phyloP scores from a whole-genome alignment of 495 filamentous ascomycete species.

The Pyrenula massariospora region DNA sequence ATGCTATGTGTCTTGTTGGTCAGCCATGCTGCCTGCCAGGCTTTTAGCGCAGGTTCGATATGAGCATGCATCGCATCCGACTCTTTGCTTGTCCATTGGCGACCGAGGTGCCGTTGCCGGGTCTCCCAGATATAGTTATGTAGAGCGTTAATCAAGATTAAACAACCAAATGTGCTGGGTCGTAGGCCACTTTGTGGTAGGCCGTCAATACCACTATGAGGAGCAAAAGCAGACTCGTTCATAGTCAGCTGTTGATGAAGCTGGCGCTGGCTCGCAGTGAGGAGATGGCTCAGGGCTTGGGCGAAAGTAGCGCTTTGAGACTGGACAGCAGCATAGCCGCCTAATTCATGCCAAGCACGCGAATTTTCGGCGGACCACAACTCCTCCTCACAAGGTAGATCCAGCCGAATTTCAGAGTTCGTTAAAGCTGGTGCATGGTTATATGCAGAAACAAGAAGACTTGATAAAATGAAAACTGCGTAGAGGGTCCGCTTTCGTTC shows the following conservation, averaged over 20 bases:
- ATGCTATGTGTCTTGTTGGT: constrained; percentile 77
- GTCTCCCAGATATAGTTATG: constrained; percentile 99
- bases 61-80: constrained; percentile 94
- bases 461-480: constrained; percentile 81
- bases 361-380: constrained; percentile 79
- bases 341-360: constrained; percentile 63
- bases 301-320: constrained; percentile 60
- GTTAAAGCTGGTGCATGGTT: constrained; percentile 83
- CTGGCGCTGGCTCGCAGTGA: constrained; percentile 69
- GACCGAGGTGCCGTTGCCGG: constrained; percentile 76
- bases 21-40: constrained; percentile 93
- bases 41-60: constrained; percentile 86
- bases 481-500: constrained; percentile 92
- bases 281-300: constrained; percentile 63
- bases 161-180: constrained; percentile 89
- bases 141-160: constrained; percentile 86
- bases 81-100: constrained; percentile 83
- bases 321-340: constrained; percentile 53
- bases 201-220: constrained; percentile 14
- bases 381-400: constrained; percentile 89
- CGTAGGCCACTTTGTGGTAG: constrained; percentile 54
- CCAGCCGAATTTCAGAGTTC: constrained; percentile 85
- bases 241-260: constrained; percentile 38
- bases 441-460: constrained; percentile 83
- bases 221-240: constrained; percentile 24